phyloP scores from a whole-genome alignment of 2,329 filamentous ascomycete genomes.

The Diplodia mutila region DNA sequence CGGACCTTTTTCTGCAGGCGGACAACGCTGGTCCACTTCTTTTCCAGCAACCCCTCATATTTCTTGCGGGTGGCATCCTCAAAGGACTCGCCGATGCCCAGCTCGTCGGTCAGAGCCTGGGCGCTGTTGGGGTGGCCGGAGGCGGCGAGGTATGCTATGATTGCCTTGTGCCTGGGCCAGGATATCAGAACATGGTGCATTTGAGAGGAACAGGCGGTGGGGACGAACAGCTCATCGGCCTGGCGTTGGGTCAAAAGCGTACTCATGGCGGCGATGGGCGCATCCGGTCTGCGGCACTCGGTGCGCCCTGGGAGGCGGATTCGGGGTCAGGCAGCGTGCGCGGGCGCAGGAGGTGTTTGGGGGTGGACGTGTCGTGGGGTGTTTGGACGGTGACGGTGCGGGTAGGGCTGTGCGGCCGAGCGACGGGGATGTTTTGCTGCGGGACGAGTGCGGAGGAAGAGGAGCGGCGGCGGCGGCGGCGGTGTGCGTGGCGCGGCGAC shows the following conservation, averaged over 20 bases:
- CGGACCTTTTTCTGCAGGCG: slow-evolving; percentile 90
- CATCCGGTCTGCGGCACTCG: slow-evolving; percentile 25
- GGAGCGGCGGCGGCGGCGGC: background rate
- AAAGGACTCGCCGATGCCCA: slow-evolving; percentile 73
- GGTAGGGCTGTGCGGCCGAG: slow-evolving; percentile 24
- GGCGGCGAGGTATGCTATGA: slow-evolving; percentile 83
- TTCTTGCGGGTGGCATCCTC: slow-evolving; percentile 86
- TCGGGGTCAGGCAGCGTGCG: slow-evolving; percentile 16
- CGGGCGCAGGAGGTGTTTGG: slow-evolving; percentile 15
- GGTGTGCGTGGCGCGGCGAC: background rate
- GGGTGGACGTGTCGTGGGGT: slow-evolving; percentile 17
- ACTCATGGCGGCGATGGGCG: slow-evolving; percentile 61
- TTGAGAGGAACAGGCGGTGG: slow-evolving; percentile 26
- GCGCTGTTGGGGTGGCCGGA: slow-evolving; percentile 72
- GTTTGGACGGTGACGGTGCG: slow-evolving; percentile 23
- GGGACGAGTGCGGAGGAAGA: slow-evolving; percentile 16
- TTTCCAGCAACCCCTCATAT: slow-evolving; percentile 91
- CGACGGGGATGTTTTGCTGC: slow-evolving; percentile 22
- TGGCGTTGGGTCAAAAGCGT: slow-evolving; percentile 76
- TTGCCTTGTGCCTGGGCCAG: slow-evolving; percentile 77
- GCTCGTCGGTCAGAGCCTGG: slow-evolving; percentile 73
- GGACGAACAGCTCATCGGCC: slow-evolving; percentile 79
- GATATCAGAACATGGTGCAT: slow-evolving; percentile 25
- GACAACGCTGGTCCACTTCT: slow-evolving; percentile 98
- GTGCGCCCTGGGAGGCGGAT: slow-evolving; percentile 23